These are phyloP conservation scores for Plantago major DNA, from an alignment of 257 asterid species.

Conservation along the genomic window DNA sequence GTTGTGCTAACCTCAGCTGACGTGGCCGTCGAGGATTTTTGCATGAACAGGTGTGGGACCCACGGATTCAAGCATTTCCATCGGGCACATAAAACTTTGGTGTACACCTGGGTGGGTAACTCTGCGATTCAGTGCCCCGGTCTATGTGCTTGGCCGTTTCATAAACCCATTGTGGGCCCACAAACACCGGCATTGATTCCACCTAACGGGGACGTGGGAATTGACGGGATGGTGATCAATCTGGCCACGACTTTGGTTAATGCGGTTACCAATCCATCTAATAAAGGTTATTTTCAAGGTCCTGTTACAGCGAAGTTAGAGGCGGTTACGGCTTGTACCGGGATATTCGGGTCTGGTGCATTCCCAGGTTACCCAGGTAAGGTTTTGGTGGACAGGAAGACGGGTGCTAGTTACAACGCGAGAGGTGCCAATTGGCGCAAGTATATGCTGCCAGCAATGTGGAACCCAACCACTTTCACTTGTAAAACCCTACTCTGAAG, in stretches of 20 bases:
- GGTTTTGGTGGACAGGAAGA: conserved; percentile 21
- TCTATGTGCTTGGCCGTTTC: conserved; percentile 42
- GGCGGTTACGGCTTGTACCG: conserved; percentile 35
- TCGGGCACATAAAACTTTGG: background rate
- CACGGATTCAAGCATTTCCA: conserved; percentile 18
- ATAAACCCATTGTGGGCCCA: conserved; percentile 33
- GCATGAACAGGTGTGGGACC: conserved; percentile 32
- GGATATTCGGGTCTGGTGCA: conserved; percentile 34
- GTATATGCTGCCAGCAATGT: conserved; percentile 33
- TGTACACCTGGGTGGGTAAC: conserved; percentile 33
- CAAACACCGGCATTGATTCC: conserved; percentile 32
- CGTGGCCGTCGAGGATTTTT: conserved; percentile 31
- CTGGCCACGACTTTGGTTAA: conserved; percentile 33
- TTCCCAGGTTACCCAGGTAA: conserved; percentile 39
- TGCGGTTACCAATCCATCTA: conserved; percentile 34
- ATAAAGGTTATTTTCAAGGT: conserved; percentile 35
- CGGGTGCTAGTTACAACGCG: conserved; percentile 38
- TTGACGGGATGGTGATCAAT: conserved; percentile 37
- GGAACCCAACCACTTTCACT: conserved; percentile 24
- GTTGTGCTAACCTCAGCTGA: conserved; percentile 30
- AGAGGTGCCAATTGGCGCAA: conserved; percentile 31
- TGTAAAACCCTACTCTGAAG: conserved; percentile 7
- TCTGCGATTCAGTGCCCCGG: conserved; percentile 43
- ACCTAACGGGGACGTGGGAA: conserved; percentile 33
- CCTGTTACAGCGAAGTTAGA: conserved; percentile 31